Evolutionary conservation across 169 alveolate genomes (phyloP), one percentile per base, ranked within the genome.

Genomic region (Eimeria praecox): DNA sequence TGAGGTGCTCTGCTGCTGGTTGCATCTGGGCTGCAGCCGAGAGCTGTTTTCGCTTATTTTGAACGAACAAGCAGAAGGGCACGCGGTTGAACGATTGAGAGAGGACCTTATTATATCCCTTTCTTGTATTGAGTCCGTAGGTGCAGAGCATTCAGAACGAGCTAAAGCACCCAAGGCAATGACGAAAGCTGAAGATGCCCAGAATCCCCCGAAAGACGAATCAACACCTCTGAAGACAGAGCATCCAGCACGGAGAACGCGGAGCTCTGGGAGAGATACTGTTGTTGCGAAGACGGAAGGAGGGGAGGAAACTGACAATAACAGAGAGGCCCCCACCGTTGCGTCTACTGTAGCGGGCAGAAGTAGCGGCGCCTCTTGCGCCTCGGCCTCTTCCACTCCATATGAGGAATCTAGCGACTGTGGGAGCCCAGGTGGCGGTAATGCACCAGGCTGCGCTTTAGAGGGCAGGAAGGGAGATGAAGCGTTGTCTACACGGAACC

Each of bases 1-100:
- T 46, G 97, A 95, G 12, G 95, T 95, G 71, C 94, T 95, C 40
- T 80, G 95, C 77, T 87, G 97, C 94, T 95, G 97, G 97, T 89
- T 91, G 90, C 97, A 95, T 69, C 62, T 93, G 24, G 94, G 94
- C 87, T 93, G 96, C 85, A 71, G 92, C 90, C 54, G 96, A 38
- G 90, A 93, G 69, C 73, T 80, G 22, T 69, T 93, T 18, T 64
- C 86, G 44, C 59, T 90, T 33, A 27, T 78, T 22, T 38, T 90
- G 62, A 49, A 71, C 27, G 75, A 66, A 22, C 75, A 77, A 24
- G 90, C 75, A 40, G 95, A 54, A 49, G 64, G 30, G 12, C 27
- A 69, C 24, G 59, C 38, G 22, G 10, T 78, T 44, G 90, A 90
- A 4, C 88, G 46, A 30, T 40, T 78, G 62, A 54, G 82, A 42